These are phyloP conservation scores for Golubevia pallescens DNA, from an alignment of 1,284 basidiomycete species.

Conservation along the genomic window DNA sequence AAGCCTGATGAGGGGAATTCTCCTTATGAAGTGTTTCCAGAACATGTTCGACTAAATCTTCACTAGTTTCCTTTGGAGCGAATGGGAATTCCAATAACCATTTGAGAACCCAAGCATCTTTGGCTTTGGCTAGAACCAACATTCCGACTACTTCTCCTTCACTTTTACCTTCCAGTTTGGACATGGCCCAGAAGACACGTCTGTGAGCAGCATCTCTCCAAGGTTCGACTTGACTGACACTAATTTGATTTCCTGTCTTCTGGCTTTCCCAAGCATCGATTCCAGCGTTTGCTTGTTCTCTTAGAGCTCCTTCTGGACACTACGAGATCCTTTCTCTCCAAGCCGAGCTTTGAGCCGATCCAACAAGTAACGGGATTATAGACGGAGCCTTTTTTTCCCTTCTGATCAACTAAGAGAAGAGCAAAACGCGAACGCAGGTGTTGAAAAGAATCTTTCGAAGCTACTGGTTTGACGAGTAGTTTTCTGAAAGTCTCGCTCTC, in stretches of 20 bases:
- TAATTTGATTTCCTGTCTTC: neutral
- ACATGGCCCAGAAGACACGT: neutral
- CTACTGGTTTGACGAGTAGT: too few relatives aligned
- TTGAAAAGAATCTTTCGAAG: too few relatives aligned
- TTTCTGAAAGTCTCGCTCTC: too few relatives aligned
- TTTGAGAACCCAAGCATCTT: neutral
- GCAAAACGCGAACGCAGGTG: too few relatives aligned
- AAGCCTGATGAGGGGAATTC: neutral
- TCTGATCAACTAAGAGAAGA: too few relatives aligned
- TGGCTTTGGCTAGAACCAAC: neutral
- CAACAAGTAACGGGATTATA: too few relatives aligned
- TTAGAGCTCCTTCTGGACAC: conserved; percentile 3
- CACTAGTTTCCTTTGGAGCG: neutral
- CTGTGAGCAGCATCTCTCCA: neutral
- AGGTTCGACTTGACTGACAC: neutral
- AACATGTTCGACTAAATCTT: neutral
- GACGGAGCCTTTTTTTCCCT: too few relatives aligned
- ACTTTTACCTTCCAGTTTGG: neutral
- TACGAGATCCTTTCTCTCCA: neutral
- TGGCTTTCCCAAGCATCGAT: neutral
- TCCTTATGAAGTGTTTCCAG: neutral
- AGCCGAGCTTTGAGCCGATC: too few relatives aligned
- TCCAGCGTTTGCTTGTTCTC: conserved; percentile 2
- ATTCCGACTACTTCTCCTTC: neutral
- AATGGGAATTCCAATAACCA: neutral